Base-by-base conservation (phyloP, 2,329 filamentous ascomycete genomes). In the Paecilomyces variotii region DNA sequence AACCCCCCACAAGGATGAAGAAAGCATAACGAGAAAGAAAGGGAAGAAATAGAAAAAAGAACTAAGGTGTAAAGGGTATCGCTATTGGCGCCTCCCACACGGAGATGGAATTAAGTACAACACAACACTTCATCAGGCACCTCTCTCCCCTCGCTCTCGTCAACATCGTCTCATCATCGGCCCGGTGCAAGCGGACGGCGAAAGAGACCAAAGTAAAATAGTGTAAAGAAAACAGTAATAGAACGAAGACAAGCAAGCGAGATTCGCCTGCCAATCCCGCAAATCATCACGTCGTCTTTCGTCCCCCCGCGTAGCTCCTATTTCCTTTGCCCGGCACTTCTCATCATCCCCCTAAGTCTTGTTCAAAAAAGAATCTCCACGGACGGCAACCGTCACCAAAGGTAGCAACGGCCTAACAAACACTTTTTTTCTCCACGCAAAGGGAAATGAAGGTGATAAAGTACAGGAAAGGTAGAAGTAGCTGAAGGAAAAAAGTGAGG, bases 311-410 rank as follows among this genome's bases (percentile, higher is more conserved):
- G 27, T 52, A 52, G 50, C 50, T 52, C 25, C 27, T 26, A 52
- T 28, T n/a, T 26, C 27, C 50, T 52, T 28, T 27, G 4, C 58
- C 39, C 39, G 50, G 30, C 30, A 32, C 45, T 56, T 39, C 58
- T 57, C 50, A 55, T 53, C 56, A 53, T 52, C 57, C 56, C 57
- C 55, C 34, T 55, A 54, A 34, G 45, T 49, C 32, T 28, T 39
- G 52, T 51, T 28, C 56, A 55, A 60, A 57, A 60, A 57, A 59
- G 56, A 59, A 55, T 56, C 57, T 54, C 59, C 55, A 27, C 50
- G 28, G 19, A 54, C 19, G 53, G 57, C 54, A 57, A 59, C 56
- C 51, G 56, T 59, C 55, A 56, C 32, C 50, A 1, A 26, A 27
- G 3, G 14, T 24, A 52, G 27, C 50, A 28, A 24, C 35, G 14